phyloP scores from a whole-genome alignment of 345 rosid species.

The Gossypium stocksii region DNA sequence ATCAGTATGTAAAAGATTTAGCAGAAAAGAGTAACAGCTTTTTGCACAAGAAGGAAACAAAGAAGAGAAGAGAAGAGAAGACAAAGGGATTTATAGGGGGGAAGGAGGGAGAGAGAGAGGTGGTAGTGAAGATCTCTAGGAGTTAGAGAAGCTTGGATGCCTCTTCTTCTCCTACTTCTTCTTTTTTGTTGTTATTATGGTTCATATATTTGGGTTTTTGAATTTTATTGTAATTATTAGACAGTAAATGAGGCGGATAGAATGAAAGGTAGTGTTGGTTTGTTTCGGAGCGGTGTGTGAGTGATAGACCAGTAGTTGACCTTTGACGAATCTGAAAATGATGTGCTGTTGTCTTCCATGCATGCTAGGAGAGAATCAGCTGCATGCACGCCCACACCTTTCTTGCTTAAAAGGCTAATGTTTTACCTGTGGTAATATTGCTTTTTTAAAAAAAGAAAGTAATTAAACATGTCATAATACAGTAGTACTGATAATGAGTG shows the following conservation, averaged over 20 bases:
- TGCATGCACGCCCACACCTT: too few relatives aligned
- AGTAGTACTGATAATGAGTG: not conserved
- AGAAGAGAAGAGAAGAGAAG: constrained; percentile 1
- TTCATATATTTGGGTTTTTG: constrained; percentile 13
- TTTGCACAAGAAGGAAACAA: constrained; percentile 1
- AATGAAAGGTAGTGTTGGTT: not conserved
- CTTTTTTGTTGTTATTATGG: too few relatives aligned
- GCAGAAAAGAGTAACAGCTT: constrained; percentile 8
- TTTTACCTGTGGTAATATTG: too few relatives aligned
- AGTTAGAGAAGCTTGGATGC: constrained; percentile 9
- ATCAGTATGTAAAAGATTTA: not conserved
- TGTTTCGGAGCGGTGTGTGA: too few relatives aligned
- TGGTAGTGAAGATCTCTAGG: constrained; percentile 5
- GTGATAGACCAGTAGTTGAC: constrained; percentile 10
- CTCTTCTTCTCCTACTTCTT: not conserved
- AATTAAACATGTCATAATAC: too few relatives aligned
- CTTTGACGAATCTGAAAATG: not conserved
- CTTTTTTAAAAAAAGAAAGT: too few relatives aligned
- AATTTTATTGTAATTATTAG: not conserved
- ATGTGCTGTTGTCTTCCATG: not conserved
- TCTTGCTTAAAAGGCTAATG: too few relatives aligned
- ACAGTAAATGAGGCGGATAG: not conserved
- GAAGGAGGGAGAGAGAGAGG: not conserved
- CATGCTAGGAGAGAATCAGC: not conserved
- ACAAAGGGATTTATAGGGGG: not conserved